Percentiles rank a stretch among this genome's conserved stretches.
Evolutionary conservation across 768 basidiomycete species (phyloP).

Genomic region (Russula abietina): DNA sequence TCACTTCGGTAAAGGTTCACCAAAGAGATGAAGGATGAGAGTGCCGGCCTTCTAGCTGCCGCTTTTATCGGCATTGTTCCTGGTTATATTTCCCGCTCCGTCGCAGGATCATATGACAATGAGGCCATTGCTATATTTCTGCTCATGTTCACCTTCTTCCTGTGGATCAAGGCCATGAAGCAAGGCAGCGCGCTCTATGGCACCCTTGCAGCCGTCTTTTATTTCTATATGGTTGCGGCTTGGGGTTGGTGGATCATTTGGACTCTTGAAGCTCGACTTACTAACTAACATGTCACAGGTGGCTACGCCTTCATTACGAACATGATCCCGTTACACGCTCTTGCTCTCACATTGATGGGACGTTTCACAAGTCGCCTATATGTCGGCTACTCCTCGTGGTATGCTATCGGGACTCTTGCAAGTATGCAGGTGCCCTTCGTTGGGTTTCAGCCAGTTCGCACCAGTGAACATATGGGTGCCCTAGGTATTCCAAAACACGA

Average conservation of each 20-base stretch:
- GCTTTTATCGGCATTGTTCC: conserved; percentile 98
- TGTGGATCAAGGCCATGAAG: conserved; percentile 96
- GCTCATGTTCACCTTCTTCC: conserved; percentile 98
- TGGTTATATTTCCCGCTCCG: conserved; percentile 97
- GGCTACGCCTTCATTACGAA: conserved; percentile 99
- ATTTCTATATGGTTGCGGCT: conserved; percentile 99
- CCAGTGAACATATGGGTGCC: conserved; percentile 98
- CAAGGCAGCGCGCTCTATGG: conserved; percentile 89
- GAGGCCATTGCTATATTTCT: conserved; percentile 99
- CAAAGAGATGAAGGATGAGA: conserved; percentile 91
- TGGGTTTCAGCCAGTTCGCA: conserved; percentile 96
- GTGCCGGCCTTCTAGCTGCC: conserved; percentile 94
- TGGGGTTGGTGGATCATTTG: conserved; percentile 61
- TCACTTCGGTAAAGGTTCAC: conserved; percentile 62
- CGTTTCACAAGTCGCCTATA: conserved; percentile 89
- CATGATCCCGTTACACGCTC: conserved; percentile 96
- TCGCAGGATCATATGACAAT: conserved; percentile 98
- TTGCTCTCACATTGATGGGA: conserved; percentile 95
- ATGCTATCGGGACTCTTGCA: conserved; percentile 91
- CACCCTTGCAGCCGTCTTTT: conserved; percentile 87
- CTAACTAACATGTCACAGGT: conserved; percentile 40
- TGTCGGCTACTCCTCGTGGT: conserved; percentile 95
- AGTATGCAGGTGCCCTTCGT: conserved; percentile 99
- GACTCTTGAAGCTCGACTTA: background rate
- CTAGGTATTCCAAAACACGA: conserved; percentile 53